Percentiles rank a stretch among this genome's conserved stretches.
These are phyloP conservation scores for Colletotrichum falcatum DNA, from an alignment of 2,329 filamentous ascomycete species.

Conservation along the genomic window DNA sequence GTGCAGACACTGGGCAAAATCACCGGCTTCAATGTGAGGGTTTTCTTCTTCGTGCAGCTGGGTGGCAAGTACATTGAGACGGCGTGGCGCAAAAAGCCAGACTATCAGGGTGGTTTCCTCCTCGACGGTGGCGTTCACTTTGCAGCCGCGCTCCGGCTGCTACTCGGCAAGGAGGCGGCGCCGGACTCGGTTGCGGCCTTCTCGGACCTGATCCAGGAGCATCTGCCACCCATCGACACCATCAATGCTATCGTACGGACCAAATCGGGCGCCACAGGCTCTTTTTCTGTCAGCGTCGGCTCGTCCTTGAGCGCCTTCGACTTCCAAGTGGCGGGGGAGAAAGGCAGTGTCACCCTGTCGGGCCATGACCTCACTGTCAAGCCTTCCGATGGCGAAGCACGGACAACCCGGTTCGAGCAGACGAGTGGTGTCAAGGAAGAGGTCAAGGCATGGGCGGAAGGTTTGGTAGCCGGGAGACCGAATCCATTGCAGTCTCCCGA, in stretches of 20 bases:
- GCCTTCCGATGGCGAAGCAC: constrained; percentile 50
- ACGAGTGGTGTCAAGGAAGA: constrained; percentile 69
- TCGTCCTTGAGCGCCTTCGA: constrained; percentile 65
- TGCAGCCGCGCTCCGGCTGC: constrained; percentile 69
- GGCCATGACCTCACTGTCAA: constrained; percentile 58
- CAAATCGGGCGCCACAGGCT: constrained; percentile 66
- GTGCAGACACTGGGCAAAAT: constrained; percentile 63
- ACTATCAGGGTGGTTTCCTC: constrained; percentile 81
- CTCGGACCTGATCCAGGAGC: constrained; percentile 57
- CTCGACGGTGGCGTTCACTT: constrained; percentile 83
- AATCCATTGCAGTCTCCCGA: constrained; percentile 66
- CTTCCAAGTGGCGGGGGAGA: constrained; percentile 68
- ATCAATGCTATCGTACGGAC: constrained; percentile 69
- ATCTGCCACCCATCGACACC: constrained; percentile 75
- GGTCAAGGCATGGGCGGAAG: constrained; percentile 70
- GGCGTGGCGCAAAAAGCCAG: constrained; percentile 74
- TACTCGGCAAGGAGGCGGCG: constrained; percentile 60
- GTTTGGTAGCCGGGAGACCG: constrained; percentile 59
- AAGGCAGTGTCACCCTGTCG: constrained; percentile 64
- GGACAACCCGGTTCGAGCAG: constrained; percentile 57
- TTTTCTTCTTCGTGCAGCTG: constrained; percentile 56
- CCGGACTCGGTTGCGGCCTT: constrained; percentile 65
- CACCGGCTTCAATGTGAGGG: constrained; percentile 53
- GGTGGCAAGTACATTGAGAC: constrained; percentile 41
- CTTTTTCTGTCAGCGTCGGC: constrained; percentile 68